Base-by-base conservation (phyloP, 768 basidiomycete species). In the Clitopilus passeckerianus region DNA sequence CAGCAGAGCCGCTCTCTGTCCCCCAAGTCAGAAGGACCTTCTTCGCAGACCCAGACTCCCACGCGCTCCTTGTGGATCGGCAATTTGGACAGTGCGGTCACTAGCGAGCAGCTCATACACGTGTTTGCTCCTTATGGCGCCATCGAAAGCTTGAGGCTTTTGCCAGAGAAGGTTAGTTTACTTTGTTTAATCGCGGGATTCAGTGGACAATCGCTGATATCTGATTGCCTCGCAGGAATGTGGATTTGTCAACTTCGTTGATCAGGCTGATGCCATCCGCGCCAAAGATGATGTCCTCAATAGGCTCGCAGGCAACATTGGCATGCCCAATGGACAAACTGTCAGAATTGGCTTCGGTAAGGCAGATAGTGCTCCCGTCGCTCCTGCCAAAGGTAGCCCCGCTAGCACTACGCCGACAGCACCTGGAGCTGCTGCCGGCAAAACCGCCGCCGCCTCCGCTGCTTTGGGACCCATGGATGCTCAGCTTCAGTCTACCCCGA, bases 311-410 rank as follows among this genome's bases (percentile, higher is more conserved):
- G 95, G 96, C 6, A 91, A 93, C 64, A 94, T 97, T 61, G 90
- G 91, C 56, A 90, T 95, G 85, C 90, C 92, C 4, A 96, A 95
- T 64, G 94, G 95, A 14, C 93, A 95, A 71, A 93, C 93, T 1
- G 96, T 99, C 57, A 89, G 97, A 52, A 95, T 99, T 67, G 97
- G 97, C 1, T 99, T 97, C 70, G 97, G 96, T 23, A 99, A 98
- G 71, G 94, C 94, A 1, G 95, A 98, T 67, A 95, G 94, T 65
- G 96, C 93, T 5, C 96, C 96, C 30, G 87, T 92, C 41, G 91
- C 93, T 7, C 91, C 93, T 15, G 86, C 91, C 34, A 93, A 92
- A 65, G 89, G 89, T 23, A 81, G 81, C 23, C 77, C 86, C 14
- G 80, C 83, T 54, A 86, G 81, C 63, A 83, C 88, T 27, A 80